These are phyloP conservation scores for Corynascus novoguineensis DNA, from an alignment of 495 filamentous ascomycete genomes.

Conservation along the genomic window DNA sequence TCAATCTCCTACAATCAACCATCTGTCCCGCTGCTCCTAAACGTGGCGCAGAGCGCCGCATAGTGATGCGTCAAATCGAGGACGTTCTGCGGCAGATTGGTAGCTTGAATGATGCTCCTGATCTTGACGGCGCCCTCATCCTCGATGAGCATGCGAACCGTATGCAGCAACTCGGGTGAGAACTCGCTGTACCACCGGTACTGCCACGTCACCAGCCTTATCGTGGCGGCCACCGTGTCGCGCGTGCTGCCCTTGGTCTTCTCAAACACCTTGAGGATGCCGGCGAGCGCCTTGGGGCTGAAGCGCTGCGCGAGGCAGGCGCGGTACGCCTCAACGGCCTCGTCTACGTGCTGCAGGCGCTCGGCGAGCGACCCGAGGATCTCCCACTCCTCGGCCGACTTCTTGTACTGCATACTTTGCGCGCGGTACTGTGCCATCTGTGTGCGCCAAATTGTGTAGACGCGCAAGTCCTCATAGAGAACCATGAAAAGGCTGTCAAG, in stretches of 20 bases:
- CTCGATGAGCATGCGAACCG: constrained; percentile 88
- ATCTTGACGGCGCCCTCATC: constrained; percentile 97
- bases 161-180: constrained; percentile 78
- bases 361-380: constrained; percentile 91
- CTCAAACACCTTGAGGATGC: constrained; percentile 68
- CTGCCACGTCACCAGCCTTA: constrained; percentile 91
- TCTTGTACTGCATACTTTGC: constrained; percentile 87
- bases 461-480: constrained; percentile 91
- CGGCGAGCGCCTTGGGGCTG: constrained; percentile 82
- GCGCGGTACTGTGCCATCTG: constrained; percentile 91
- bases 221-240: constrained; percentile 71
- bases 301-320: constrained; percentile 77
- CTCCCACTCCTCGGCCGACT: constrained; percentile 95
- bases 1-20: constrained; percentile 46
- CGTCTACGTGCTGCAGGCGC: constrained; percentile 80
- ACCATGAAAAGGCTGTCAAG: constrained; percentile 99
- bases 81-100: constrained; percentile 84
- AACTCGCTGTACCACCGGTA: constrained; percentile 99
- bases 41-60: constrained; percentile 86
- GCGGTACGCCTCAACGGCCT: constrained; percentile 87
- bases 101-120: constrained; percentile 92
- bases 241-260: constrained; percentile 63
- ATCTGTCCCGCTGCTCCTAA: constrained; percentile 90
- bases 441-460: constrained; percentile 98
- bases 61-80: constrained; percentile 95